Percentiles rank a stretch among this genome's conserved stretches.
Conservation (phyloP, 164 flowering plant genomes). For the Tinospora cordifolia region DNA sequence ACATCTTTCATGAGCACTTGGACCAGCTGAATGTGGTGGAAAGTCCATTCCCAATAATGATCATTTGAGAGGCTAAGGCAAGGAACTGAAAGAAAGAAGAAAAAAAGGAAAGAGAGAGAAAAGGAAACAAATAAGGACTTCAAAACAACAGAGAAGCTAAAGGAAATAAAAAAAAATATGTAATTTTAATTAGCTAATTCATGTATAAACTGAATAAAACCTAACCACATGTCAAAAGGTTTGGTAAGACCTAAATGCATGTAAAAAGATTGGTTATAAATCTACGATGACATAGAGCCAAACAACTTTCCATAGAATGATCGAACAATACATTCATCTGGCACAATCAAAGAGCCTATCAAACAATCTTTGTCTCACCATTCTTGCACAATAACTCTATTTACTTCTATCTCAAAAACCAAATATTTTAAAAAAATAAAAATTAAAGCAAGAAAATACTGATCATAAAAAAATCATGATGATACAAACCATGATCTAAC, state of each 20-base stretch:
- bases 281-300: neutral
- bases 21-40: slow-evolving; percentile 31
- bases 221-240: neutral
- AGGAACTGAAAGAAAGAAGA: slow-evolving; percentile 8
- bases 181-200: no score
- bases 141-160: no score
- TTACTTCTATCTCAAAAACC: neutral
- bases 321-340: neutral
- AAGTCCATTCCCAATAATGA: slow-evolving; percentile 55
- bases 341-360: neutral
- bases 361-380: neutral
- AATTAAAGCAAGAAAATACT: no score
- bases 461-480: no score
- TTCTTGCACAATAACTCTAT: neutral
- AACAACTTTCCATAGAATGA: neutral
- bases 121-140: no score
- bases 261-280: neutral
- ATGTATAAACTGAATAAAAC: neutral
- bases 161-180: no score
- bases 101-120: neutral
- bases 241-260: neutral
- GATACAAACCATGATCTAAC: no score
- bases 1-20: slow-evolving; percentile 59
- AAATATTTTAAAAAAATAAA: no score
- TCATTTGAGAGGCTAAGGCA: slow-evolving; percentile 2